Conservation (phyloP, 2,329 filamentous ascomycete genomes). For the Neofusicoccum laricinum region DNA sequence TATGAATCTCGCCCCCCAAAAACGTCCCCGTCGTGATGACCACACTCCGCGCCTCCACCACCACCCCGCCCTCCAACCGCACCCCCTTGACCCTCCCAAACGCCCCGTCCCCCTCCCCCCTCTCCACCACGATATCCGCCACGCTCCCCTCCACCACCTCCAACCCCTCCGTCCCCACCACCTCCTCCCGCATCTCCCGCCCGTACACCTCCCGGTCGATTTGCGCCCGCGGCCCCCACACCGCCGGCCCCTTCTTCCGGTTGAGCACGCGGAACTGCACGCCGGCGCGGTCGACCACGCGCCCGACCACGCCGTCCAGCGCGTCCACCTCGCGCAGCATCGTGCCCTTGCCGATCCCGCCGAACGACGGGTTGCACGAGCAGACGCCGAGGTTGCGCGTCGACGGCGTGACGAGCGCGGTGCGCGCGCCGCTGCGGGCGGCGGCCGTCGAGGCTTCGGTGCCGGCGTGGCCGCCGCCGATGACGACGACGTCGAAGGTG, state of each 20-base stretch:
- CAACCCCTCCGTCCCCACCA: conserved; percentile 73
- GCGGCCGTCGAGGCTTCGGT: conserved; percentile 91
- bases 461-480: conserved; percentile 93
- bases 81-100: conserved; percentile 80
- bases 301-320: conserved; percentile 81
- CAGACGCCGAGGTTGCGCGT: conserved; percentile 86
- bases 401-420: conserved; percentile 85
- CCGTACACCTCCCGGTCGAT: conserved; percentile 90
- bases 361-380: conserved; percentile 95
- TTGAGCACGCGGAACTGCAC: conserved; percentile 94
- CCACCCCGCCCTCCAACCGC: conserved; percentile 79
- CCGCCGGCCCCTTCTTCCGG: conserved; percentile 83
- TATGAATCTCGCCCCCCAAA: conserved; percentile 92
- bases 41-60: conserved; percentile 75
- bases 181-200: conserved; percentile 84
- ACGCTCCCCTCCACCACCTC: conserved; percentile 83
- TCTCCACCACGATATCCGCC: conserved; percentile 80
- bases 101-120: conserved; percentile 62
- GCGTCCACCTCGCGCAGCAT: conserved; percentile 96
- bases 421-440: conserved; percentile 82
- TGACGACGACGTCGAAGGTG: conserved; percentile 88
- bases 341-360: conserved; percentile 97
- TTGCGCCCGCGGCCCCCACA: conserved; percentile 95
- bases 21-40: conserved; percentile 97
- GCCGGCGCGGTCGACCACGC: conserved; percentile 88